Evolutionary conservation across 164 flowering plant genomes (phyloP), one percentile per base, ranked within the genome.

Genomic region (Euptelea pleiosperma): DNA sequence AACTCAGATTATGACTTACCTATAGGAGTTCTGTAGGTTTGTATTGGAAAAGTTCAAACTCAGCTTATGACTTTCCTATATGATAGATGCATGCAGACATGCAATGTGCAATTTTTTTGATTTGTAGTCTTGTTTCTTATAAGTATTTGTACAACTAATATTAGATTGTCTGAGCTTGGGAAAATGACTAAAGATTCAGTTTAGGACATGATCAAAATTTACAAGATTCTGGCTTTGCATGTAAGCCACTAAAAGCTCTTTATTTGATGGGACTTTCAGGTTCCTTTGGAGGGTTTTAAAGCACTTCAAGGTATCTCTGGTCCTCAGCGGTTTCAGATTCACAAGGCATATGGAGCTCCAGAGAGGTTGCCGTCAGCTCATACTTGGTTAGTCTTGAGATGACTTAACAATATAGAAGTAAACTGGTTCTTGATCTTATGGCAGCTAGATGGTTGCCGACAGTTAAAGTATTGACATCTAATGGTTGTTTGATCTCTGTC

Each of bases 271-370:
- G 49, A 15, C 59, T 59, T 62, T 66, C 73, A 93, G 98, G 91
- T 93, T 49, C 98, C 98, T 2, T 74, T 93, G 72, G 98, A 93
- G 55, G 98, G 98, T 19, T 93, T 93, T 53, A 87, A 76, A 77
- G 96, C 91, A 44, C 68, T 93, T 65, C 97, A 93, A 68, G 98
- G 98, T 35, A 93, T 93, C 21, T 93, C 98, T 61, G 97, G 98
- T 52, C 83, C 97, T 45, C 97, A 93, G 60, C 82, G 75, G 60
- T 89, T 93, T 74, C 98, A 93, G 77, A 93, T 93, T 65, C 97
- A 93, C 86, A 93, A 84, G 70, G 96, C 98, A 60, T 93, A 93
- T 79, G 98, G 98, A 48, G 89, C 94, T 55, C 94, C 96, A 10
- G 96, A 87, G 75, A 76, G 93, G 61, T 69, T 93, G 55, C 98